Conservation (phyloP, 192 early-diverging fungal genomes). For the Helicostylum pulchrum region DNA sequence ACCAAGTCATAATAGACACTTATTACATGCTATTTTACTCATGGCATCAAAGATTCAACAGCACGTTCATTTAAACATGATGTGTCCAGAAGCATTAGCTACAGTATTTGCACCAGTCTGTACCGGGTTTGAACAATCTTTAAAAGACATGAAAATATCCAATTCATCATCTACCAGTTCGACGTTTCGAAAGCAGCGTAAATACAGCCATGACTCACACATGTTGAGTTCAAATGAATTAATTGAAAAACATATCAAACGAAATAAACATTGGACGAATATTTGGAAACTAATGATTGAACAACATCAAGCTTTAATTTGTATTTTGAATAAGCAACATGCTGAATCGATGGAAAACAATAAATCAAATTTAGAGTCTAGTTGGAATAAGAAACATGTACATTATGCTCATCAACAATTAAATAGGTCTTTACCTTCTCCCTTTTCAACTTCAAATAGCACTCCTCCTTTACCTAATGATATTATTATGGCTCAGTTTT, state of each 20-base stretch:
- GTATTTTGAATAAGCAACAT: constrained; percentile 4
- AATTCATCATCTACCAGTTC: neutral
- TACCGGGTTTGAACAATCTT: constrained; percentile 26
- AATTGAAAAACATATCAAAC: constrained; percentile 8
- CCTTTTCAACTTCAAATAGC: neutral
- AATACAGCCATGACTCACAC: neutral
- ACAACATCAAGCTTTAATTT: constrained; percentile 14
- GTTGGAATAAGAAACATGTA: neutral
- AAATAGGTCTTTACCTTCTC: constrained; percentile 6
- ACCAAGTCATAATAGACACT: constrained; percentile 26
- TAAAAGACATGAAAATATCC: constrained; percentile 7
- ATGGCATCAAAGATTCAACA: constrained; percentile 20
- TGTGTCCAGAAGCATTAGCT: constrained; percentile 37
- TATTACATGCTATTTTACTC: constrained; percentile 28
- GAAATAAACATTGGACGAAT: constrained; percentile 26
- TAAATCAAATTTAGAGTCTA: neutral
- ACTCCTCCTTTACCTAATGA: constrained; percentile 5
- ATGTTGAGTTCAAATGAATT: neutral
- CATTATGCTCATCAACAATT: neutral
- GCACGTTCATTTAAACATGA: constrained; percentile 19
- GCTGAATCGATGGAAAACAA: neutral
- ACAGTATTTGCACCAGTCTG: constrained; percentile 34
- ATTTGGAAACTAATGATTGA: constrained; percentile 30
- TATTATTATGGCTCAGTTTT: constrained; percentile 7
- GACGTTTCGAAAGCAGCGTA: neutral